Conservation (phyloP, 768 basidiomycete genomes). For the Grammothele lineata region DNA sequence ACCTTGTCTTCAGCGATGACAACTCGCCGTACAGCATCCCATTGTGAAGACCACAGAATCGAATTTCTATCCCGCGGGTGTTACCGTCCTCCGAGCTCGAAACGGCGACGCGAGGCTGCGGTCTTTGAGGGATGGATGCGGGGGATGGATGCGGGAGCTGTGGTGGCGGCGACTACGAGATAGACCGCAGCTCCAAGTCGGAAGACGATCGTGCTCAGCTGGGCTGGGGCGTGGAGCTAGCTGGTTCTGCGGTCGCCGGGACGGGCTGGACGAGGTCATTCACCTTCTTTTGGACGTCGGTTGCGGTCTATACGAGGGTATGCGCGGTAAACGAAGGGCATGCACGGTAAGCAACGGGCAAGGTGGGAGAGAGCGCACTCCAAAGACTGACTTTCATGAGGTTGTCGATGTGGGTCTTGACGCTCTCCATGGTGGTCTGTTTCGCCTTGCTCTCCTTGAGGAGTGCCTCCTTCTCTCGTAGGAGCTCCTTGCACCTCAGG, state of each 20-base stretch:
- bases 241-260: slow-evolving; percentile 19
- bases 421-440: slow-evolving; percentile 64
- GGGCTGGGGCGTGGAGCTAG: slow-evolving; percentile 23
- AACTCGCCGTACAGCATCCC: no score
- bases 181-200: no score
- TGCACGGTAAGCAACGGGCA: no score
- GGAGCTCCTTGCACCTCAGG: slow-evolving; percentile 61
- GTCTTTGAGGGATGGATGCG: no score
- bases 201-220: slow-evolving; percentile 7
- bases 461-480: slow-evolving; percentile 69
- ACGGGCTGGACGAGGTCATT: slow-evolving; percentile 57
- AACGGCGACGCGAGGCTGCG: no score
- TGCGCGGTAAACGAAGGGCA: no score
- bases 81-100: no score
- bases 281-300: slow-evolving; percentile 73
- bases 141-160: no score
- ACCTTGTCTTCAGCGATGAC: no score
- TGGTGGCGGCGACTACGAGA: no score
- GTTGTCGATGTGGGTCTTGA: slow-evolving; percentile 73
- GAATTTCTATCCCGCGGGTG: no score
- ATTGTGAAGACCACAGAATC: no score
- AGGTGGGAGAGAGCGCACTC: neutral
- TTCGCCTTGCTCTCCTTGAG: slow-evolving; percentile 79
- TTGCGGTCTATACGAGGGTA: slow-evolving; percentile 46
- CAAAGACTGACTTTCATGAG: slow-evolving; percentile 60